Evolutionary conservation across 2,329 filamentous ascomycete genomes (phyloP).

Genomic region (Talaromyces sp.): DNA sequence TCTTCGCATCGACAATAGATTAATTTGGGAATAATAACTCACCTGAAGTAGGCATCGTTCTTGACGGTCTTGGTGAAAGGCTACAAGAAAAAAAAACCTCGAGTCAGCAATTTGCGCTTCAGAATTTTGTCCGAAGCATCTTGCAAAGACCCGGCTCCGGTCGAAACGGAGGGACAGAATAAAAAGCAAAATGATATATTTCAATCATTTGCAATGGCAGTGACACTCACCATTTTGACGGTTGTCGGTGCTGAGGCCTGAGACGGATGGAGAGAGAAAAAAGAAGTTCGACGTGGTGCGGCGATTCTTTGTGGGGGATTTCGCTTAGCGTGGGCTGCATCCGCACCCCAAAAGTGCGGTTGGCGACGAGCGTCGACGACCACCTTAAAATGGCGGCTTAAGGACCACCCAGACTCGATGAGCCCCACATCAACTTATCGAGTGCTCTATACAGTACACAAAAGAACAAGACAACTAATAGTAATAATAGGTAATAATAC

Average conservation of each 20-base stretch:
- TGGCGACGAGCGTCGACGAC: conserved; percentile 40
- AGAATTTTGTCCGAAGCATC: conserved; percentile 89
- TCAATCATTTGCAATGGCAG: conserved; percentile 31
- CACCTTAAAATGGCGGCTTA: not conserved
- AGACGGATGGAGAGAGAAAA: conserved; percentile 39
- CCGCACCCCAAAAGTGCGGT: conserved; percentile 37
- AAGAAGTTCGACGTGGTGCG: conserved; percentile 35
- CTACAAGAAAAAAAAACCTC: conserved; percentile 63
- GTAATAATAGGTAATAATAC: too few species aligned
- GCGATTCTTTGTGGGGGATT: conserved; percentile 44
- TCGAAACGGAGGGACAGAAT: conserved; percentile 20
- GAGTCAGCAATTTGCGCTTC: conserved; percentile 99
- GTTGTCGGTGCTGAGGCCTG: conserved; percentile 39
- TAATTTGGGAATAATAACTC: conserved; percentile 45
- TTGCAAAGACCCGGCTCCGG: conserved; percentile 77
- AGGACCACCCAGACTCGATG: conserved; percentile 5
- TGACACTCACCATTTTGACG: conserved; percentile 50
- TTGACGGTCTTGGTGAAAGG: conserved; percentile 93
- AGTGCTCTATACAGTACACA: too few species aligned
- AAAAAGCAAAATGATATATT: conserved; percentile 16
- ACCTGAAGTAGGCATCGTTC: conserved; percentile 99
- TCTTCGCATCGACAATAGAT: not conserved
- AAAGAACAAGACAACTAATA: too few species aligned
- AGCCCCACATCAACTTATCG: too few species aligned
- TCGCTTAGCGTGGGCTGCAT: conserved; percentile 46